A percentile compares a stretch with the other conserved stretches of the same genome.
Conservation (phyloP, 495 filamentous ascomycete genomes). For the Annulohypoxylon maeteangense region DNA sequence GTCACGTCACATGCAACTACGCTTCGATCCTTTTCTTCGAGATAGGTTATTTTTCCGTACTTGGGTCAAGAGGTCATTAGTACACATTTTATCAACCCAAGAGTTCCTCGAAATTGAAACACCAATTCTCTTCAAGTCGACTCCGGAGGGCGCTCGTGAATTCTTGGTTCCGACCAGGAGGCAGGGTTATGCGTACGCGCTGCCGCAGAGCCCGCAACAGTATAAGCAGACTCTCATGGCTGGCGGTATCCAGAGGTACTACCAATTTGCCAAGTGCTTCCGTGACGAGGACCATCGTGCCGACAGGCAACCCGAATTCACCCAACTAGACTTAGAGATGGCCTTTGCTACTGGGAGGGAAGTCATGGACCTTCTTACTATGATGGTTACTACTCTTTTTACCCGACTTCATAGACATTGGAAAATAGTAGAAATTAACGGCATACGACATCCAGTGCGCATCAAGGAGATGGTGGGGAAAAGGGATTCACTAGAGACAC, state of each 20-base stretch:
- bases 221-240: constrained; percentile 99
- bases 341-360: constrained; percentile 78
- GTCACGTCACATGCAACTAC: constrained; percentile 85
- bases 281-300: constrained; percentile 94
- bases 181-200: constrained; percentile 79
- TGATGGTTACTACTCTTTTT: background rate
- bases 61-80: constrained; percentile 60
- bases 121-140: constrained; percentile 95
- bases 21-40: constrained; percentile 71
- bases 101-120: constrained; percentile 88
- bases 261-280: constrained; percentile 94
- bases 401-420: background rate
- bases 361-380: constrained; percentile 55
- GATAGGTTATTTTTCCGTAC: constrained; percentile 71
- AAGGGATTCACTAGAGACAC: background rate
- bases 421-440: constrained; percentile 4
- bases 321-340: constrained; percentile 96
- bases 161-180: constrained; percentile 91
- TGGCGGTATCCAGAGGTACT: constrained; percentile 82
- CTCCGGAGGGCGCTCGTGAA: constrained; percentile 93
- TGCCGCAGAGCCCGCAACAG: constrained; percentile 97
- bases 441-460: constrained; percentile 13
- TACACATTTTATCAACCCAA: constrained; percentile 60
- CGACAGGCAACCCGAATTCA: constrained; percentile 96
- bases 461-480: background rate